Percentiles rank a stretch among this genome's conserved stretches.
phyloP scores from a whole-genome alignment of 371 early-diverging fungal genomes.

The Mucor irregularis region DNA sequence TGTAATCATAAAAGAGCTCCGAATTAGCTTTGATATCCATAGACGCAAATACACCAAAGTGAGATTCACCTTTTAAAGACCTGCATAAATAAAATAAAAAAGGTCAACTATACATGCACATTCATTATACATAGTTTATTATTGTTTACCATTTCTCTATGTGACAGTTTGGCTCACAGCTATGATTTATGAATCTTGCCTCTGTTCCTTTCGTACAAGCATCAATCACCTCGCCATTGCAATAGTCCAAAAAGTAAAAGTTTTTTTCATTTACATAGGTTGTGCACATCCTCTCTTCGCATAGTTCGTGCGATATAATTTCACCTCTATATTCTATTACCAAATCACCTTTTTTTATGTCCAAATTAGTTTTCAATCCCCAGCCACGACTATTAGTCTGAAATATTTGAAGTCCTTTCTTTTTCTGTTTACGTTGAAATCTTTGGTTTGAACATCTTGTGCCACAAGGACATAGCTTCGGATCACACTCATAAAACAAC shows the following conservation, averaged over 20 bases:
- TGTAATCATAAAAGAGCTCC: constrained; percentile 89
- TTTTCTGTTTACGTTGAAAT: constrained; percentile 62
- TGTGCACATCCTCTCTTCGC: constrained; percentile 72
- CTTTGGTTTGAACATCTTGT: constrained; percentile 75
- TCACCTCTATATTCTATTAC: constrained; percentile 92
- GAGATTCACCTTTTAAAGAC: constrained; percentile 68
- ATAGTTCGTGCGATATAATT: constrained; percentile 70
- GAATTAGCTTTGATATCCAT: constrained; percentile 67
- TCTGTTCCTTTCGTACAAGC: constrained; percentile 32
- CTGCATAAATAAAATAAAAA: constrained; percentile 24
- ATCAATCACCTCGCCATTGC: constrained; percentile 60
- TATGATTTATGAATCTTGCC: constrained; percentile 52
- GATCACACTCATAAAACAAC: constrained; percentile 80
- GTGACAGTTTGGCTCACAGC: constrained; percentile 92
- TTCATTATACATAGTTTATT: neutral
- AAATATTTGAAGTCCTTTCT: constrained; percentile 61
- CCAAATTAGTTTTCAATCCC: constrained; percentile 70
- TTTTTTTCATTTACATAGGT: constrained; percentile 67
- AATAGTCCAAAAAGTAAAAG: constrained; percentile 84
- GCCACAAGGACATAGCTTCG: constrained; percentile 69
- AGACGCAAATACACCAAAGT: constrained; percentile 78
- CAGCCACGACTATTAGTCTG: constrained; percentile 72
- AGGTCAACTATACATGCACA: neutral
- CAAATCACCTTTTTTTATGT: constrained; percentile 63
- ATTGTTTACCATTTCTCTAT: constrained; percentile 81